A percentile compares a stretch with the other conserved stretches of the same genome.
Evolutionary conservation across 805 yeast species (phyloP).

Genomic region (Saccharomycopsis synnaedendra): DNA sequence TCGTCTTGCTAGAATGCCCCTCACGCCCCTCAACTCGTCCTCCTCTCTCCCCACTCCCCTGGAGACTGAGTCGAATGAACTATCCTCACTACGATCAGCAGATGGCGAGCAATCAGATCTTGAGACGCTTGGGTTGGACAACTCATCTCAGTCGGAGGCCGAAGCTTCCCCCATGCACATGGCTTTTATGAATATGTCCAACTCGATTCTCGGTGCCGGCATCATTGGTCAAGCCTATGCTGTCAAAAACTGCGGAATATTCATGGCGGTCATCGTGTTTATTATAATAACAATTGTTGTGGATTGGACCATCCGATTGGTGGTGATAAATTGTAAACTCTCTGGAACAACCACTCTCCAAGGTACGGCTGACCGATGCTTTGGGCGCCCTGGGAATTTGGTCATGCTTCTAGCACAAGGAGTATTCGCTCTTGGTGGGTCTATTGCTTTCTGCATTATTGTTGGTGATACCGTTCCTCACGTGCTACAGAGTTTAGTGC

Average conservation of each 20-base stretch:
- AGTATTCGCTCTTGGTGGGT: conserved; percentile 87
- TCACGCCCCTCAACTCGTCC: conserved; percentile 3
- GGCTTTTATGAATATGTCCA: conserved; percentile 98
- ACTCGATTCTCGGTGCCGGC: conserved; percentile 91
- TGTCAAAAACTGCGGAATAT: conserved; percentile 63
- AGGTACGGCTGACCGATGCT: conserved; percentile 70
- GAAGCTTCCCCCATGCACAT: conserved; percentile 50
- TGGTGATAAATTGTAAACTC: conserved; percentile 71
- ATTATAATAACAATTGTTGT: conserved; percentile 53
- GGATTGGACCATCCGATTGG: conserved; percentile 80
- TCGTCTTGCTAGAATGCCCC: background rate
- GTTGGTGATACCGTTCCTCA: conserved; percentile 95
- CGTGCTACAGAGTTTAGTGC: conserved; percentile 59
- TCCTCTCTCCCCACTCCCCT: conserved; percentile 1
- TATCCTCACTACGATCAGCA: background rate
- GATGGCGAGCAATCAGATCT: conserved; percentile 1
- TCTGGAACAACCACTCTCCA: conserved; percentile 74
- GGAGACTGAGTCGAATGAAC: conserved; percentile 1
- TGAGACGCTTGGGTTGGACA: background rate
- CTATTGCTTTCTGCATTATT: conserved; percentile 86
- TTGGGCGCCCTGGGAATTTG: conserved; percentile 61
- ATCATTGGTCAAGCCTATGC: conserved; percentile 93
- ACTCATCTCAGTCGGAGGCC: background rate
- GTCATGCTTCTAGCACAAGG: conserved; percentile 68
- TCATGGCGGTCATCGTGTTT: conserved; percentile 60